Percentiles rank a stretch among this genome's conserved stretches.
These are phyloP conservation scores for Casuarina glauca DNA, from an alignment of 306 rosid genomes.

Conservation along the genomic window DNA sequence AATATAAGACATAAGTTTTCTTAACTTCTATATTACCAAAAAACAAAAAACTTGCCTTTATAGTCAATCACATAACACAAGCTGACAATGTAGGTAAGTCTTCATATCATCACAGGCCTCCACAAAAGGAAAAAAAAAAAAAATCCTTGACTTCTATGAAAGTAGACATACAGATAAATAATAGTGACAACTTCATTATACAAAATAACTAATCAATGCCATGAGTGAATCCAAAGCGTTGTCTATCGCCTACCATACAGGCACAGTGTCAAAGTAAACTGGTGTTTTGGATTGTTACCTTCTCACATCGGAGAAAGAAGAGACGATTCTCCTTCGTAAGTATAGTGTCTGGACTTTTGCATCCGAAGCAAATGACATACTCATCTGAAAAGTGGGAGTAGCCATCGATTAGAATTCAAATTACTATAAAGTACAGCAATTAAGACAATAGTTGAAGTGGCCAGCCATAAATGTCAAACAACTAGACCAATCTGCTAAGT, in stretches of 20 bases:
- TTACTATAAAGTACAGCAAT: not conserved
- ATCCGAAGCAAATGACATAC: slow-evolving; percentile 85
- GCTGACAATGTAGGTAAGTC: slow-evolving; percentile 36
- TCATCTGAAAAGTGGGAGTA: slow-evolving; percentile 57
- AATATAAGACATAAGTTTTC: too few species aligned
- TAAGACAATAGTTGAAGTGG: not conserved
- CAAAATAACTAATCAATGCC: not conserved
- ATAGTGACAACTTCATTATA: not conserved
- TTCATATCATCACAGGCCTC: slow-evolving; percentile 29
- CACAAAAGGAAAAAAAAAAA: not conserved
- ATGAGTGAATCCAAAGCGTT: not conserved
- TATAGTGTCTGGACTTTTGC: slow-evolving; percentile 96
- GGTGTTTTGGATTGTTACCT: slow-evolving; percentile 41
- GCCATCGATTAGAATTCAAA: not conserved
- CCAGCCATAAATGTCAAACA: not conserved
- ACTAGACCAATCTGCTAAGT: not conserved
- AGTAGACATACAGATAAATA: not conserved
- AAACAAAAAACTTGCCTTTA: not conserved
- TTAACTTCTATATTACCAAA: too few species aligned
- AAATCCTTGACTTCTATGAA: not conserved
- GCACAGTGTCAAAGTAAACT: not conserved
- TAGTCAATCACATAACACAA: slow-evolving; percentile 16
- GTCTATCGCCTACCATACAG: not conserved
- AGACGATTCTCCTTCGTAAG: slow-evolving; percentile 95
- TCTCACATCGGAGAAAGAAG: slow-evolving; percentile 95